Evolutionary conservation across 2,329 filamentous ascomycete species (phyloP), one percentile per base, ranked within the genome.

Genomic region (Phialemoniopsis sp.): DNA sequence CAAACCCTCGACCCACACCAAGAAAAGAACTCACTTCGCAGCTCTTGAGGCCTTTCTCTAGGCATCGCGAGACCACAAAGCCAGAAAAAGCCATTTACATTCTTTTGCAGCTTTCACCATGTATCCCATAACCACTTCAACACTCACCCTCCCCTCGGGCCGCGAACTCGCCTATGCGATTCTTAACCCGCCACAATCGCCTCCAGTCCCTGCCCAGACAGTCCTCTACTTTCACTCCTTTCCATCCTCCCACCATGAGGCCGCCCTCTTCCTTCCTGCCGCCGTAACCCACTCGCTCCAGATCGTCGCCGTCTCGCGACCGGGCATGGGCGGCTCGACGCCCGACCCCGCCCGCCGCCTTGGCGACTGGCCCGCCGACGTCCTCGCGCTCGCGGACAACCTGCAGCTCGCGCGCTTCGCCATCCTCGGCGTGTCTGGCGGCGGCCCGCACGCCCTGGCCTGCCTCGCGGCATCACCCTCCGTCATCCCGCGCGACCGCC

Each of bases 161-260:
- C n/a, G n/a, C n/a, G n/a, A n/a, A n/a, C n/a, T n/a, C n/a, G n/a
- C n/a, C n/a, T n/a, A n/a, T n/a, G n/a, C n/a, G n/a, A n/a, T n/a
- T n/a, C n/a, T n/a, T n/a, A n/a, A n/a, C n/a, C n/a, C n/a, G n/a
- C n/a, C n/a, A n/a, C n/a, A n/a, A n/a, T n/a, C n/a, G n/a, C n/a
- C n/a, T n/a, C n/a, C n/a, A n/a, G n/a, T n/a, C n/a, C n/a, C n/a
- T n/a, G n/a, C n/a, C n/a, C n/a, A n/a, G n/a, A n/a, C n/a, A n/a
- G 40, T 67, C 2, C 46, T 71, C 26, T 65, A 60, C 47, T 65
- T 68, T 37, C 68, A 71, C 44, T 67, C 66, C 8, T 65, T 60
- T 37, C 67, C 66, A 0, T 57, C 58, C 1, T 67, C 60, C 4
- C 64, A 65, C 6, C 47, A 67, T 10, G 66, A 70, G 41, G 60